Conservation (phyloP, 2,329 filamentous ascomycete genomes). For the Epichloe gansuensis region DNA sequence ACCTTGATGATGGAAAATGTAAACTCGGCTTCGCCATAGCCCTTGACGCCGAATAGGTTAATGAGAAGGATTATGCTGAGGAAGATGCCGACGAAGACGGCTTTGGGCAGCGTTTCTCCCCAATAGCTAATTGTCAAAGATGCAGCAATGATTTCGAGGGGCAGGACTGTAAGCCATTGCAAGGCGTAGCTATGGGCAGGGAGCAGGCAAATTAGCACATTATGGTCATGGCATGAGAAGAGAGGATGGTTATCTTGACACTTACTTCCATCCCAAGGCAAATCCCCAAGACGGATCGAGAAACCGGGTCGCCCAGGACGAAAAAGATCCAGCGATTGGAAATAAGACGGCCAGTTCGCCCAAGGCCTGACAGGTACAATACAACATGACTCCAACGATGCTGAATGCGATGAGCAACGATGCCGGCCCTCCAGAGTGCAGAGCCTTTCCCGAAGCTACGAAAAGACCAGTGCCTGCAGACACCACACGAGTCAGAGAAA, state of each 20-base stretch:
- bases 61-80: constrained; percentile 63
- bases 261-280: constrained; percentile 86
- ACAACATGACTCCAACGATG: constrained; percentile 77
- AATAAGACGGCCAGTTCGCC: constrained; percentile 87
- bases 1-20: constrained; percentile 80
- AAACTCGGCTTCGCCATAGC: constrained; percentile 85
- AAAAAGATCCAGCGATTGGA: constrained; percentile 84
- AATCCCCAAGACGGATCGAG: constrained; percentile 91
- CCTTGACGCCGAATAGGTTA: constrained; percentile 79
- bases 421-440: constrained; percentile 64
- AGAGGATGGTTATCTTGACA: constrained; percentile 9
- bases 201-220: not conserved
- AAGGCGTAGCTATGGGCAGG: constrained; percentile 54
- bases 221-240: not conserved
- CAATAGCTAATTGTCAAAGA: constrained; percentile 77
- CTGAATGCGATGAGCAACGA: constrained; percentile 66
- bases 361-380: constrained; percentile 81
- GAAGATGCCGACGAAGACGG: constrained; percentile 76
- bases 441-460: constrained; percentile 64
- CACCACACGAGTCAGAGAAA: not conserved
- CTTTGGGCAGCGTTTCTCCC: constrained; percentile 51
- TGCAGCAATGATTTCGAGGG: constrained; percentile 77
- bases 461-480: constrained; percentile 59
- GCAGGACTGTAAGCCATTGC: constrained; percentile 76
- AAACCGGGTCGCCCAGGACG: constrained; percentile 83